Evolutionary conservation across 1,284 basidiomycete species (phyloP).

Genomic region (Trichosporon sp.): DNA sequence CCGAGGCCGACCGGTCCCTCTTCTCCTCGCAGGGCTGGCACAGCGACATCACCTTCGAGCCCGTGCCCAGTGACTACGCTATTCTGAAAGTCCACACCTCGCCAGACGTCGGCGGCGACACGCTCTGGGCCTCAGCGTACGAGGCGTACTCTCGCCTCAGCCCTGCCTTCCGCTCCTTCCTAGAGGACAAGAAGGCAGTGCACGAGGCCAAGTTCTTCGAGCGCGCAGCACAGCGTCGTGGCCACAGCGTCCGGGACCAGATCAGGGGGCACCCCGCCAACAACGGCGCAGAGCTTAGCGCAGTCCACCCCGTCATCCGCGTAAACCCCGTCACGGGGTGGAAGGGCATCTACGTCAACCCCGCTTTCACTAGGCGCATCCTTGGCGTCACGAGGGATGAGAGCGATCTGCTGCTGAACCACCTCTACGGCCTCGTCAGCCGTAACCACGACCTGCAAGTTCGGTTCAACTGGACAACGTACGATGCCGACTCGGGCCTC

Average conservation of each 20-base stretch:
- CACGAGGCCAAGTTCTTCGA: conserved; percentile 57
- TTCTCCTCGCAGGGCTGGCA: conserved; percentile 40
- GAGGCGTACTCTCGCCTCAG: conserved; percentile 63
- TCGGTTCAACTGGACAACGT: conserved; percentile 50
- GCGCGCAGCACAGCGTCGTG: conserved; percentile 29
- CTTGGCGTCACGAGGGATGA: conserved; percentile 57
- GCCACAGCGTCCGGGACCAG: neutral
- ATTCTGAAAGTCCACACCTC: conserved; percentile 58
- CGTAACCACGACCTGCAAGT: conserved; percentile 63
- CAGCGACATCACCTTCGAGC: conserved; percentile 63
- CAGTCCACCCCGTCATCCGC: conserved; percentile 53
- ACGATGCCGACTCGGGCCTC: conserved; percentile 32
- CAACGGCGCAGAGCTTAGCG: conserved; percentile 53
- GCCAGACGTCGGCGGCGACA: conserved; percentile 50
- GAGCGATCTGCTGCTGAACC: conserved; percentile 46
- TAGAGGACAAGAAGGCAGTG: conserved; percentile 57
- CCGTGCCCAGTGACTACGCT: conserved; percentile 59
- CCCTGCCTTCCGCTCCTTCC: conserved; percentile 54
- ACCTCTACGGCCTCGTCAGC: conserved; percentile 20
- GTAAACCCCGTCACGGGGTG: conserved; percentile 57
- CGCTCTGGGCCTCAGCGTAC: conserved; percentile 55
- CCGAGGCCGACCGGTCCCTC: conserved; percentile 47
- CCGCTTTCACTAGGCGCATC: conserved; percentile 57
- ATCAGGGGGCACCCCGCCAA: conserved; percentile 54
- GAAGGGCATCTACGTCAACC: conserved; percentile 60